A percentile compares a stretch with the other conserved stretches of the same genome.
Conservation (phyloP, 441 rosid species). For the Pelargonium hybrid region DNA sequence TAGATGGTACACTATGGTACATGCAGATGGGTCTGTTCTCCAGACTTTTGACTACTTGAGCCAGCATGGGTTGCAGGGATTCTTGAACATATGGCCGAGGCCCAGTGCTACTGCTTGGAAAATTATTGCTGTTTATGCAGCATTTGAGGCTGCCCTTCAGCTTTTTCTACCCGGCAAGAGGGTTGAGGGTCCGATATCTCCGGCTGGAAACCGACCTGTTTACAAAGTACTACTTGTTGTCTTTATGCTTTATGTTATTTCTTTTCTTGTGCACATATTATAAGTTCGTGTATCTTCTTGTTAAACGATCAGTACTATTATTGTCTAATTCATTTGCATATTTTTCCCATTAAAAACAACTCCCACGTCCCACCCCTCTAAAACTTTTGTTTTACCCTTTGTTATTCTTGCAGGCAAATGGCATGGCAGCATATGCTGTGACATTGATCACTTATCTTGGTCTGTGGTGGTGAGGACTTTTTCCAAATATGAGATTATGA, state of each 20-base stretch:
- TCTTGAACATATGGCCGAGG: slow-evolving; percentile 64
- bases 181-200: slow-evolving; percentile 84
- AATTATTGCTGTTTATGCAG: slow-evolving; percentile 58
- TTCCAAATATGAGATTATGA: neutral
- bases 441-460: slow-evolving; percentile 65
- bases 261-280: neutral
- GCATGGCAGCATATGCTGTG: slow-evolving; percentile 64
- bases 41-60: slow-evolving; percentile 46
- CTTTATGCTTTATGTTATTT: neutral
- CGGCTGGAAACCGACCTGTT: slow-evolving; percentile 70
- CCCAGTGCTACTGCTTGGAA: slow-evolving; percentile 65
- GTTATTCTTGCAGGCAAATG: slow-evolving; percentile 61
- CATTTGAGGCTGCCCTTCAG: slow-evolving; percentile 87
- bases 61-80: slow-evolving; percentile 57
- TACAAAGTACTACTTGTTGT: slow-evolving; percentile 49
- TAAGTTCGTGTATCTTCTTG: slow-evolving; percentile 3
- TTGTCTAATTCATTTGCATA: neutral
- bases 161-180: slow-evolving; percentile 80
- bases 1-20: slow-evolving; percentile 96
- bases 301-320: neutral
- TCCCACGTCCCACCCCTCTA: neutral
- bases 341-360: neutral
- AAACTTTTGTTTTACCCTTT: neutral
- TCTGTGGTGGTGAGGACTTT: slow-evolving; percentile 79
- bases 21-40: slow-evolving; percentile 70